Conservation (phyloP, 768 basidiomycete species). For the Butyriboletus loyo region DNA sequence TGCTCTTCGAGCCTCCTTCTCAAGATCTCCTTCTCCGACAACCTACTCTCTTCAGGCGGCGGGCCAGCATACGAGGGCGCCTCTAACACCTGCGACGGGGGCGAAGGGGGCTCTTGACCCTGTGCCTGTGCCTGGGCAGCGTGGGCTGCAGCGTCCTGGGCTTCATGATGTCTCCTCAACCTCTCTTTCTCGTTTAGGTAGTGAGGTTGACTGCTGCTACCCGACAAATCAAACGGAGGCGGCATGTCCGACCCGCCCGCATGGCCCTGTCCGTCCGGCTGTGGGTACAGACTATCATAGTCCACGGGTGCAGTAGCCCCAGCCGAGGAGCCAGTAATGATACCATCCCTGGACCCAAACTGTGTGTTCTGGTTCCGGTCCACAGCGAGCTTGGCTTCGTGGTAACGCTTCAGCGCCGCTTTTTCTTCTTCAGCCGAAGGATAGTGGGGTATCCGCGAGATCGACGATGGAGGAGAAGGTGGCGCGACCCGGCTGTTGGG, state of each 20-base stretch:
- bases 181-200: slow-evolving; percentile 65
- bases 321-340: slow-evolving; percentile 13
- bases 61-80: slow-evolving; percentile 25
- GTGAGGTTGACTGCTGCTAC: slow-evolving; percentile 35
- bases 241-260: slow-evolving; percentile 38
- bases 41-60: slow-evolving; percentile 22
- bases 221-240: slow-evolving; percentile 50
- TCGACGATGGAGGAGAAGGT: slow-evolving; percentile 27
- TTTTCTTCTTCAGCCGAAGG: slow-evolving; percentile 73
- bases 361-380: slow-evolving; percentile 50
- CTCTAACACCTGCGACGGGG: slow-evolving; percentile 14
- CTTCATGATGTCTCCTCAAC: slow-evolving; percentile 60
- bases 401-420: slow-evolving; percentile 61
- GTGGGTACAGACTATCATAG: slow-evolving; percentile 61
- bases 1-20: slow-evolving; percentile 55
- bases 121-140: slow-evolving; percentile 20
- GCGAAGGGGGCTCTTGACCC: slow-evolving; percentile 9
- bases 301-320: slow-evolving; percentile 45
- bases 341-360: slow-evolving; percentile 22
- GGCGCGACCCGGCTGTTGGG: slow-evolving; percentile 28
- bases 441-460: slow-evolving; percentile 44
- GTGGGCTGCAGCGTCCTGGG: slow-evolving; percentile 58
- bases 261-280: slow-evolving; percentile 24
- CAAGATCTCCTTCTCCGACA: slow-evolving; percentile 57
- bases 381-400: slow-evolving; percentile 71